Evolutionary conservation across 192 early-diverging fungal genomes (phyloP), one percentile per base, ranked within the genome.

Genomic region (Coemansia sp.): DNA sequence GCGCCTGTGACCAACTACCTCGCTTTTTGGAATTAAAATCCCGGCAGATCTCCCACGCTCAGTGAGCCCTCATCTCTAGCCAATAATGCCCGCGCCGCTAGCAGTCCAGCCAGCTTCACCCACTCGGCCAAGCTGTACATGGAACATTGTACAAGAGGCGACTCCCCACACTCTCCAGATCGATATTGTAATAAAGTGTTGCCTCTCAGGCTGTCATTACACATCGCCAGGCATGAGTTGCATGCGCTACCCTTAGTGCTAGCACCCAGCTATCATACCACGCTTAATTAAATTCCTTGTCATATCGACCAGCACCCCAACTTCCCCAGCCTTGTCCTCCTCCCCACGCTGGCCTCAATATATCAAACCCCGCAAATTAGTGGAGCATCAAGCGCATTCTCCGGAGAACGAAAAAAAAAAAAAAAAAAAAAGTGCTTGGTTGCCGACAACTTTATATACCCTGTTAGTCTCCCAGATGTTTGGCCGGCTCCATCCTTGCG

Each of bases 261-360:
- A 6, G 17, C 14, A 17, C 14, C 42, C 42, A 45, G 42, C 15
- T n/a, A 17, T 45, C 17, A 48, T 48, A 2, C 46, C 46, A 48
- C 46, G 46, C 46, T 19, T 9, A 23, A 48, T 48, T 48, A 48
- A 48, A 48, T 48, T 48, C 5, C 46, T 48, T 6, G 46, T 19
- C 46, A 19, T 19, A 48, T 48, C 46, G 19, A n/a, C 46, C 46
- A 48, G 46, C 46, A 48, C 19, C 46, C 42, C 46, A 19, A 19
- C 8, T 23, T 48, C 46, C 46, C 46, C 46, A 7, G n/a, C 46
- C 7, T 21, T 48, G 19, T 9, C n/a, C 19, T 48, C 46, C 19
- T 48, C 46, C 46, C 46, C 46, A 48, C 46, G 46, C 46, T 48
- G 46, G 19, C 46, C 46, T 48, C 46, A 48, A 48, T 48, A 48